Conservation (phyloP, 2,329 filamentous ascomycete species). For the Zymoseptoria tritici region DNA sequence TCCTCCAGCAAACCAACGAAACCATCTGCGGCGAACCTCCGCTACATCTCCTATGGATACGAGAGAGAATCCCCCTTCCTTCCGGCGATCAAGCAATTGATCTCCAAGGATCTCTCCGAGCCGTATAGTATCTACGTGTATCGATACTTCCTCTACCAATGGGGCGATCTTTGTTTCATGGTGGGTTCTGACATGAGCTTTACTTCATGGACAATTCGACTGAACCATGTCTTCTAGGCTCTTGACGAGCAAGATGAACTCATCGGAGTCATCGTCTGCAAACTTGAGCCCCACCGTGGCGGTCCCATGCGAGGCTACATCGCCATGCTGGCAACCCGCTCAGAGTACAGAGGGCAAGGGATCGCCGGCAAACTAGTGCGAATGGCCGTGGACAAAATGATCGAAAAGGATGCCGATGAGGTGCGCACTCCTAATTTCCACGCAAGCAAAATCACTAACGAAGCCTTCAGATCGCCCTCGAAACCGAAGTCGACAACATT, state of each 20-base stretch:
- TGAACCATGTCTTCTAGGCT: slow-evolving; percentile 33
- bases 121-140: slow-evolving; percentile 99
- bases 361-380: slow-evolving; percentile 83
- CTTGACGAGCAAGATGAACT: slow-evolving; percentile 54
- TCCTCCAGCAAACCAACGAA: background rate
- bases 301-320: slow-evolving; percentile 91
- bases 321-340: slow-evolving; percentile 91
- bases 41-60: slow-evolving; percentile 54
- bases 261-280: slow-evolving; percentile 87
- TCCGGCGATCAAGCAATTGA: slow-evolving; percentile 80
- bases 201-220: too few relatives aligned
- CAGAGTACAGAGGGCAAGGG: slow-evolving; percentile 70
- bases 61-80: slow-evolving; percentile 61
- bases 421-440: slow-evolving; percentile 26
- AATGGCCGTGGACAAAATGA: slow-evolving; percentile 87
- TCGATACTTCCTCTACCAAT: slow-evolving; percentile 95
- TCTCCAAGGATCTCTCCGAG: slow-evolving; percentile 93
- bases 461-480: slow-evolving; percentile 63
- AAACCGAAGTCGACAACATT: slow-evolving; percentile 89
- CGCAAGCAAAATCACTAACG: background rate
- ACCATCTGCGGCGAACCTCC: slow-evolving; percentile 14
- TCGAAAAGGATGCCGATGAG: slow-evolving; percentile 75
- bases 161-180: slow-evolving; percentile 96
- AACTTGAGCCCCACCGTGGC: slow-evolving; percentile 81
- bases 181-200: too few relatives aligned